Conservation (phyloP, 148 eudicot species). For the Vaccinium corymbosum region DNA sequence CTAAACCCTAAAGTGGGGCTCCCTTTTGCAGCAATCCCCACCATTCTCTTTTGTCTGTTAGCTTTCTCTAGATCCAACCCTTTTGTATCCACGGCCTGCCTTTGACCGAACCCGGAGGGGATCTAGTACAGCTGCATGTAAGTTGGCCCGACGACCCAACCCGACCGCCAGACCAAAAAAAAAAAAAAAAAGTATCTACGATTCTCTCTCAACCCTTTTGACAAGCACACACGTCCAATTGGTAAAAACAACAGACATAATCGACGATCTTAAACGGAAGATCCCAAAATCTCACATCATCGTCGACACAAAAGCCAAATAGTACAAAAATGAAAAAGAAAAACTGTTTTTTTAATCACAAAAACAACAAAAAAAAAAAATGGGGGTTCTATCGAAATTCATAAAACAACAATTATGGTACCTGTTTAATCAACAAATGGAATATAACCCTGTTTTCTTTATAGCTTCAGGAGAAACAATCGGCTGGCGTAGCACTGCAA, state of each 20-base stretch:
- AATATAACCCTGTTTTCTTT: neutral
- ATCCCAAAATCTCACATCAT: conserved; percentile 16
- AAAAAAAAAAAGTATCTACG: too few species aligned
- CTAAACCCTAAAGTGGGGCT: conserved; percentile 12
- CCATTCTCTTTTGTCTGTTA: conserved; percentile 11
- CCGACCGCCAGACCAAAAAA: too few species aligned
- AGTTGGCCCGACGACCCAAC: too few species aligned
- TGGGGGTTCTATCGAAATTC: neutral
- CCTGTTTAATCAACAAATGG: neutral
- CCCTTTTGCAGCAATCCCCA: conserved; percentile 18
- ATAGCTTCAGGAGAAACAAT: conserved; percentile 8
- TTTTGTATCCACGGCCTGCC: too few species aligned
- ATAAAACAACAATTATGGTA: neutral
- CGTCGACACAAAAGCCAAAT: neutral
- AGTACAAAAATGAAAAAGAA: neutral
- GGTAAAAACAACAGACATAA: neutral
- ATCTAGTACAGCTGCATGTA: too few species aligned
- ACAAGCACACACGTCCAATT: neutral
- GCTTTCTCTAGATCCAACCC: conserved; percentile 11
- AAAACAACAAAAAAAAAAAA: too few species aligned
- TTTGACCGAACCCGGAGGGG: too few species aligned
- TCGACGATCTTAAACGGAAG: conserved; percentile 1
- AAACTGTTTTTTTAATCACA: neutral
- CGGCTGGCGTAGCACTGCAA: conserved; percentile 17
- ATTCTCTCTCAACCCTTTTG: neutral